phyloP scores from a whole-genome alignment of 371 early-diverging fungal species.

The Lichtheimia ramosa region DNA sequence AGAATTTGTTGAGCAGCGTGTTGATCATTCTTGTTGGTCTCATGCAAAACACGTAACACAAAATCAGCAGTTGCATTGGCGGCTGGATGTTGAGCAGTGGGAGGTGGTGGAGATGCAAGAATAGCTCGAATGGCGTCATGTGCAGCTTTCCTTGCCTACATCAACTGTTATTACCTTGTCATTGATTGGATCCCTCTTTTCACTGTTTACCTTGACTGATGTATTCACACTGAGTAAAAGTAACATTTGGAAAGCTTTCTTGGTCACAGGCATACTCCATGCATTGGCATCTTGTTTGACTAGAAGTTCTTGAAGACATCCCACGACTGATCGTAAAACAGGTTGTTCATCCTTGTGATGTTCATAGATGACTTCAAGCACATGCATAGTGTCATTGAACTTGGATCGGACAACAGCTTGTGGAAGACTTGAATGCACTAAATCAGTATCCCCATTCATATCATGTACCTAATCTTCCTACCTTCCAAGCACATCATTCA shows the following conservation, averaged over 20 bases:
- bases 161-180: background rate
- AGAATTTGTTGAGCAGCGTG: conserved; percentile 78
- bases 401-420: conserved; percentile 65
- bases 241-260: conserved; percentile 72
- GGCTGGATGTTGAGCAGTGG: conserved; percentile 78
- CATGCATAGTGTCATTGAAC: conserved; percentile 58
- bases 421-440: conserved; percentile 43
- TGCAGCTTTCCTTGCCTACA: conserved; percentile 73
- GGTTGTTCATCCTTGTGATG: conserved; percentile 70
- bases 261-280: conserved; percentile 72
- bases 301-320: conserved; percentile 84
- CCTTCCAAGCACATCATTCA: conserved; percentile 80
- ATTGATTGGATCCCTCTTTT: background rate
- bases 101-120: conserved; percentile 73
- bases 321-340: conserved; percentile 70
- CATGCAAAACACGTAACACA: conserved; percentile 66
- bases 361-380: conserved; percentile 60
- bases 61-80: conserved; percentile 75
- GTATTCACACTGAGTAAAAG: conserved; percentile 78
- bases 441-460: background rate
- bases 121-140: conserved; percentile 80
- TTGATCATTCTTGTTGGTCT: conserved; percentile 65
- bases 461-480: conserved; percentile 22
- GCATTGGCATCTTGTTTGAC: conserved; percentile 73
- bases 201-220: conserved; percentile 76